Evolutionary conservation across 1,139 yeast species (phyloP), one percentile per base, ranked within the genome.

Genomic region (Blastobotrys malaysiensis): DNA sequence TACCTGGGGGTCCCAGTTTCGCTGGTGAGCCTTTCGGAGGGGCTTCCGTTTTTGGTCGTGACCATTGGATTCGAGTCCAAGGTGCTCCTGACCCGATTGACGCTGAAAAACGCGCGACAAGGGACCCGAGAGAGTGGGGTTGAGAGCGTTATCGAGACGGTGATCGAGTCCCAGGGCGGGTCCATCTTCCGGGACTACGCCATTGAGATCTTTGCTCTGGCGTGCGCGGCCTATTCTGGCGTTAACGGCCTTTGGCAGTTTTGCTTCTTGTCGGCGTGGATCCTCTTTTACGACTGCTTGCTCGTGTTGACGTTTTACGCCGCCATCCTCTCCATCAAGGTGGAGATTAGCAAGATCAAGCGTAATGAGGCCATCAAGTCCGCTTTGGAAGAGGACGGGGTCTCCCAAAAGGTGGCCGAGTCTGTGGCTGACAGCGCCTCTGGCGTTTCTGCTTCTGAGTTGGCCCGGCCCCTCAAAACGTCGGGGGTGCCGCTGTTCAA

Each of bases 381-480:
- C 62, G 93, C 90, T 20, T 77, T 93, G 62, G 96, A 91, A 73
- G 99, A 93, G 69, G 99, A 95, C 65, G 99, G 99, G 20, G 81
- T 93, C 45, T 80, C 89, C 48, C 83, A 65, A 53, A 74, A 77
- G 56, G 88, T 88, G 48, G 97, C 93, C 48, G 83, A 81, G 60
- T 78, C 81, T 55, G 85, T 88, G 45, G 84, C 91, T 22, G 79
- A 77, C 54, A 45, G 57, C 20, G 46, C 55, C 27, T 52, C 58
- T 13, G 60, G 57, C 3, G 46, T 54, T 13, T 43, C 57, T 18
- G 58, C 49, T 3, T 52, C 57, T 27, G 65, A 55, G 45, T 48
- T 59, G 39, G 56, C 61, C n/a, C 52, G 60, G 31, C 63, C 58
- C 9, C 57, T 52, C 44, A 49, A 27, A 52, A 50, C 51, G 48